Base-by-base conservation (phyloP, 306 rosid genomes). In the Trifolium pratense region DNA sequence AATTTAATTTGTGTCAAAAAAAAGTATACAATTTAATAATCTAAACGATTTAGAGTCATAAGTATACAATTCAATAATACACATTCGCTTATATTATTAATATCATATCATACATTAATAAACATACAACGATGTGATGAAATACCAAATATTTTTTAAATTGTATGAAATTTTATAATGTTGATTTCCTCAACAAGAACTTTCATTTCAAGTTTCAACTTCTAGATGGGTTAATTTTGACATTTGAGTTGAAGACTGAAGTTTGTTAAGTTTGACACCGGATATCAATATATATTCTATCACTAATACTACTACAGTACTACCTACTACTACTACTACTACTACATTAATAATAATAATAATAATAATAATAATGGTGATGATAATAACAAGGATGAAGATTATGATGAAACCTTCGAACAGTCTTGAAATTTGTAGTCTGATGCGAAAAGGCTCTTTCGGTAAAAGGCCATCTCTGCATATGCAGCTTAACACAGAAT, bases 401-500 rank as follows among this genome's bases (percentile, higher is more conserved):
- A 26, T 49, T 11, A 49, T 49, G 9, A 29, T 34, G 16, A 83
- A 55, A 91, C 97, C 98, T 84, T 25, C 74, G 80, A 55, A 66
- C 42, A 2, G 72, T 55, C 60, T 75, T 75, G 69, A 85, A 58
- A 61, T 62, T 77, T 6, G 76, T 26, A 68, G 65, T 66, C 63
- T 59, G 70, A 60, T 67, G 70, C 20, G 79, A 21, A 55, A 75
- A 73, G 36, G 68, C 73, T 64, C 79, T 82, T 48, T 55, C 74
- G 40, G 23, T 26, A 71, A 75, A 17, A 10, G 70, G 70, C 58
- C 82, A 72, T 71, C 74, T 80, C 81, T 60, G 85, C 65, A 66
- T 70, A 42, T 74, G 82, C 72, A 86, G 83, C 88, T 82, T 91
- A 49, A 84, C 37, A 79, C 76, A 84, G 55, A 86, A 74, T 16